Base-by-base conservation (phyloP, 2,329 filamentous ascomycete species). In the Aquanectria penicillioides region DNA sequence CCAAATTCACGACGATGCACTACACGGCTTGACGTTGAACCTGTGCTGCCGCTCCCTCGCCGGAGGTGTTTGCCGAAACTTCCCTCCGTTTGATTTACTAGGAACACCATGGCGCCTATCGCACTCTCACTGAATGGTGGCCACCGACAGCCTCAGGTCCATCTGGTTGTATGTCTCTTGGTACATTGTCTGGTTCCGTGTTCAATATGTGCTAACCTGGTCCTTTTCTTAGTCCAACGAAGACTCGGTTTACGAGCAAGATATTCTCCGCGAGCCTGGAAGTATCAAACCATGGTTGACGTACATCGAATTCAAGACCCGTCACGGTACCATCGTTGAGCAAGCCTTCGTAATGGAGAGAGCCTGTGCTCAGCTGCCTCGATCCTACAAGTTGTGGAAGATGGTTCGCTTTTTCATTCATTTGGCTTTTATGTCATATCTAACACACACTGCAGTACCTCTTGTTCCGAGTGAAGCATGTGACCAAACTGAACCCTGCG, bases 381-480 rank as follows among this genome's bases (percentile, higher is more conserved):
- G 95, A 67, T 98, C 94, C 23, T 99, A 97, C 81, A 99, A 99
- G 80, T 83, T 99, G 44, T 99, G 95, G 95, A 98, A 97, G 79
- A 88, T 97, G 87, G 89, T 92, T 78, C 58, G 78, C 69, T 38
- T 17, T 6, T 9, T 12, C 10, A 47, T 41, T 2, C 12, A 8
- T 15, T 12, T 15, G 31, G 6, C 9, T 3, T 17, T 20, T 15
- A 25, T 6, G 11, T 2, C 6, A 23, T 28, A 12, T 10, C 40
- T 65, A 46, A 61, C 5, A 8, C 31, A 13, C 12, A 31, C 28
- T 34, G 36, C 50, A 92, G 89, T 99, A 98, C 77, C 87, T 99
- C 65, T 86, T 88, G 65, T 90, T 98, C 67, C 88, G 95, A 69
- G 88, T 86, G 54, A 91, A 90, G 69, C 93, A 97, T 76, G 83